These are phyloP conservation scores for Apiotrichum gamsii DNA, from an alignment of 1,284 basidiomycete species.

Conservation along the genomic window DNA sequence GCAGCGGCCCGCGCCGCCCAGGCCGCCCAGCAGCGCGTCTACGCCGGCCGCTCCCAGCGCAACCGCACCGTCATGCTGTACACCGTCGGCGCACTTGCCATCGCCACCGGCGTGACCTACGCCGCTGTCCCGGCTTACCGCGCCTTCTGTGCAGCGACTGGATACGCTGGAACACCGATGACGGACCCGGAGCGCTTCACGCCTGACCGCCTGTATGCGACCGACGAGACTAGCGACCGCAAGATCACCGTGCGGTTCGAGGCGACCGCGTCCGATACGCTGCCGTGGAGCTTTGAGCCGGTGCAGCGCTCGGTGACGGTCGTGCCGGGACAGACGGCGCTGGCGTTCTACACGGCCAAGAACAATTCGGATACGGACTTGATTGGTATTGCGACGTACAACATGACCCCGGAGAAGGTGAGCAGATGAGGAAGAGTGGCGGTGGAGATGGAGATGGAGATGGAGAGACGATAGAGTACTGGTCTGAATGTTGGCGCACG, in stretches of 20 bases:
- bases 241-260: conserved; percentile 91
- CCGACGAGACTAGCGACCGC: conserved; percentile 58
- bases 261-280: conserved; percentile 76
- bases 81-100: conserved; percentile 55
- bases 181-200: conserved; percentile 75
- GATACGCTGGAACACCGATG: conserved; percentile 90
- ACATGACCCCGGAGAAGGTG: conserved; percentile 58
- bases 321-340: conserved; percentile 88
- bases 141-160: conserved; percentile 95
- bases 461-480: no score
- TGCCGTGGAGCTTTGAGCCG: conserved; percentile 91
- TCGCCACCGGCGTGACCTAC: conserved; percentile 79
- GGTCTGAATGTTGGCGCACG: no score
- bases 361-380: conserved; percentile 81
- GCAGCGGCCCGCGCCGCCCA: conserved; percentile 2
- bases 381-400: conserved; percentile 98
- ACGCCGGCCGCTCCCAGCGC: conserved; percentile 30
- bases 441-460: background rate
- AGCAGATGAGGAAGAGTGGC: conserved; percentile 6
- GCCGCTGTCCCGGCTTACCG: conserved; percentile 96
- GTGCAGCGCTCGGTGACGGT: conserved; percentile 86
- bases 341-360: conserved; percentile 94
- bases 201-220: conserved; percentile 71
- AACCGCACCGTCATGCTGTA: conserved; percentile 38
- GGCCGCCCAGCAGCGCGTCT: conserved; percentile 25